Base-by-base conservation (phyloP, 2,329 filamentous ascomycete species). In the Akanthomyces lecanii region DNA sequence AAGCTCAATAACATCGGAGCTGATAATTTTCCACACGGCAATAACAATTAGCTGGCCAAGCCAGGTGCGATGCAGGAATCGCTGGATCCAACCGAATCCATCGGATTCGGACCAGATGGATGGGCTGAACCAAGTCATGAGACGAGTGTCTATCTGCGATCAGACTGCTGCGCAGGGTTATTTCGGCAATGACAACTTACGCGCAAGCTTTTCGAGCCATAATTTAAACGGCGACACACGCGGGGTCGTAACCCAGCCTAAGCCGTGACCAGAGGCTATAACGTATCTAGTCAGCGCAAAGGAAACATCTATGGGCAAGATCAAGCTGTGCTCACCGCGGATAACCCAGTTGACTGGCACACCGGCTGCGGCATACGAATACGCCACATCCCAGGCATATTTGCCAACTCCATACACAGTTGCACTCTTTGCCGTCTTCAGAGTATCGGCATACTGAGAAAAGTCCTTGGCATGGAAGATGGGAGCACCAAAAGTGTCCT, bases 81-180 rank as follows among this genome's bases (percentile, higher is more conserved):
- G 70, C 4, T 85, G 79, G 2, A 84, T 76, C 12, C 75, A 75
- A 14, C 79, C 76, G 66, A 82, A 89, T 1, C 87, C 88, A 69
- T 86, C 87, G 2, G 80, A 82, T 1, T 80, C 77, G 5, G 86
- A 88, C 87, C 88, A 93, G 16, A 89, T 81, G 70, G 89, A 92
- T 0, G 90, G 90, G 58, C 84, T 87, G 73, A 93, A 86, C 86
- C 88, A 92, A 2, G 85, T 89, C 60, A 92, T 75, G 66, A 89
- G 80, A 0, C 90, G 85, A 0, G 84, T 88, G 38, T 81, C 78
- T 79, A 59, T n/a, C 10, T 2, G 6, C 16, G 28, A 18, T 56
- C 38, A 57, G 53, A n/a, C 21, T 5, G 52, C 30, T 38, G 40
- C 33, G 56, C 25, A 51, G n/a, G 33, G 47, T 18, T 87, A 84